Evolutionary conservation across 768 basidiomycete genomes (phyloP).

Genomic region (Rhodocollybia butyracea): DNA sequence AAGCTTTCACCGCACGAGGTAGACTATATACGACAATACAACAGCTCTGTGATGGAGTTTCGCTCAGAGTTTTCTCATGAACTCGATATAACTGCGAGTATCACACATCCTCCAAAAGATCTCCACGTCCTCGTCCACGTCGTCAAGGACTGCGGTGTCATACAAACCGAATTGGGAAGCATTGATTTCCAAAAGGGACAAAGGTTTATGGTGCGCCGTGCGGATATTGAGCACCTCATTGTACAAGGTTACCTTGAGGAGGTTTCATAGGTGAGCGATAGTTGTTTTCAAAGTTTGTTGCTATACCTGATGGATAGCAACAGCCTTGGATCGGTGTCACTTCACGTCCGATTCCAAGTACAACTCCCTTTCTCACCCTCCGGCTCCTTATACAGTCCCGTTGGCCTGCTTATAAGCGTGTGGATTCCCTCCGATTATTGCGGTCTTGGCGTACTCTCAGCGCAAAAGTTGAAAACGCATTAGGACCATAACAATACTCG

Average conservation of each 20-base stretch:
- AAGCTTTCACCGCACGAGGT: slow-evolving; percentile 79
- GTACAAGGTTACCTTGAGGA: slow-evolving; percentile 92
- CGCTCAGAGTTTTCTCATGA: slow-evolving; percentile 82
- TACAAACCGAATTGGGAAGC: slow-evolving; percentile 88
- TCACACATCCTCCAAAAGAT: slow-evolving; percentile 83
- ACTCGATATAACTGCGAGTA: slow-evolving; percentile 82
- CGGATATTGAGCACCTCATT: slow-evolving; percentile 92
- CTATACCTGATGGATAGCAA: background rate
- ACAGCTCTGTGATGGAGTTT: slow-evolving; percentile 77
- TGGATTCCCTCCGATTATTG: too few relatives aligned
- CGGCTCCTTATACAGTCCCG: too few relatives aligned
- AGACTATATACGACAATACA: slow-evolving; percentile 83
- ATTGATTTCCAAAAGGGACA: slow-evolving; percentile 90
- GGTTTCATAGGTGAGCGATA: slow-evolving; percentile 37
- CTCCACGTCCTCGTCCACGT: slow-evolving; percentile 87
- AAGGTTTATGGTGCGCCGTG: slow-evolving; percentile 81
- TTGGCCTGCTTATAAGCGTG: too few relatives aligned
- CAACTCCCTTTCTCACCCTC: too few relatives aligned
- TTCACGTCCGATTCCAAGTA: too few relatives aligned
- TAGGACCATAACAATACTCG: too few relatives aligned
- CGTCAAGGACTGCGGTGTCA: slow-evolving; percentile 83
- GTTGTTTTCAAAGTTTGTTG: background rate
- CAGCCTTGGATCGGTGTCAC: too few relatives aligned
- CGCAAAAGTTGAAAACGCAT: too few relatives aligned
- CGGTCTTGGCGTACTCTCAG: too few relatives aligned